Base-by-base conservation (phyloP, 2,329 filamentous ascomycete species). In the Monosporascus sp. region DNA sequence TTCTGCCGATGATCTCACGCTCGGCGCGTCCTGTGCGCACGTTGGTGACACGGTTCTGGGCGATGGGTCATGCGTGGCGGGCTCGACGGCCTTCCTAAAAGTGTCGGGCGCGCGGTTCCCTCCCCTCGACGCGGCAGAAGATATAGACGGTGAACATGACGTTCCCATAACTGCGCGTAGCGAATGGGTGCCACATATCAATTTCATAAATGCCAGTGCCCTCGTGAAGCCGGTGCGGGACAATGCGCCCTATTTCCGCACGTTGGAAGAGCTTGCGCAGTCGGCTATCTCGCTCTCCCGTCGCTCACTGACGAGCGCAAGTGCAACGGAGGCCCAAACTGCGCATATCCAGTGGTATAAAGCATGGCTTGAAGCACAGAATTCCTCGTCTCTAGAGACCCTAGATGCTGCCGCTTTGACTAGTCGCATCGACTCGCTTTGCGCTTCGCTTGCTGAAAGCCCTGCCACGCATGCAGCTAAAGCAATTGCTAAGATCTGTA, bases 141-240 rank as follows among this genome's bases (percentile, higher is more conserved):
- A 25, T 25, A 7, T 25, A 25, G 7, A 37, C 27, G 7, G 25
- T n/a, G 27, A 5, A 7, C 17, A 38, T 4, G 15, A 25, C 24
- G 24, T 48, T 11, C 45, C 50, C 7, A 39, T 49, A 9, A 41
- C 36, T 24, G 50, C 50, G 41, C 11, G 45, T 18, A 20, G n/a
- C 8, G 43, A 52, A 24, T 52, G 50, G 50, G 44, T 48, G 6
- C 50, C 50, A 6, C 31, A 52, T 48, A 17, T 52, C 8, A 35
- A 52, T n/a, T 52, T 52, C 25, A 14, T 20, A 3, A 18, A 52
- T 31, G 20, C 48, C 9, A 41, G 11, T 4, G 5, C 18, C 7
- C 18, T 52, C 1, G 44, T 52, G 3, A 14, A 43, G 8, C 44
- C 50, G 4, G 44, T 9, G 18, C 50, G 15, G 15, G 35, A 52